Conservation (phyloP, 2,329 filamentous ascomycete species). For the Colletotrichum zoysiae region DNA sequence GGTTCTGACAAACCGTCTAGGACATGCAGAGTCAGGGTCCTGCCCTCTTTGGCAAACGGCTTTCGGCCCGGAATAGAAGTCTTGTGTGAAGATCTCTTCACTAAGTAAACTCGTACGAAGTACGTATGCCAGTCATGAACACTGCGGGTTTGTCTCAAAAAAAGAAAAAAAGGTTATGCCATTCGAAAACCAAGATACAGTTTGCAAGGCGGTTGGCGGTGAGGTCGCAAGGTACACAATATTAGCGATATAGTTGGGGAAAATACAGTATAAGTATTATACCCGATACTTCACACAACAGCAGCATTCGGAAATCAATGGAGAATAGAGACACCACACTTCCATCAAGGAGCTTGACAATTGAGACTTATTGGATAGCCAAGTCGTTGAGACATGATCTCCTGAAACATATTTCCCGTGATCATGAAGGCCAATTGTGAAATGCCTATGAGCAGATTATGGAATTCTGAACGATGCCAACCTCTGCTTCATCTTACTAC, state of each 20-base stretch:
- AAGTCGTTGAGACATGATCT: conserved; percentile 11
- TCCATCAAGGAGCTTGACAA: conserved; percentile 6
- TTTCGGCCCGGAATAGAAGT: conserved; percentile 7
- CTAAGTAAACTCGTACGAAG: too few relatives aligned
- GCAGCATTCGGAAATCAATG: background rate
- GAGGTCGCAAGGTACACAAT: too few relatives aligned
- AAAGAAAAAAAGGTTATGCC: background rate
- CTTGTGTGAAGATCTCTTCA: conserved; percentile 30
- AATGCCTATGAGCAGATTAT: background rate
- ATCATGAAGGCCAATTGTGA: background rate
- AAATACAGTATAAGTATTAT: too few relatives aligned
- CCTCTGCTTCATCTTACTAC: conserved; percentile 20
- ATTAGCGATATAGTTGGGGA: background rate
- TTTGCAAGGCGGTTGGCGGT: too few relatives aligned
- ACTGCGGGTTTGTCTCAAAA: background rate
- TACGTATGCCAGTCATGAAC: background rate
- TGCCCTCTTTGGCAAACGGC: conserved; percentile 25
- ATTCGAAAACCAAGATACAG: background rate
- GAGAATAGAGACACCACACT: conserved; percentile 20
- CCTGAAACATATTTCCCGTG: background rate
- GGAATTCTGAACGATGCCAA: background rate
- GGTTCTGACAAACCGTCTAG: conserved; percentile 18
- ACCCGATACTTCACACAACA: too few relatives aligned
- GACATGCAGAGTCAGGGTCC: conserved; percentile 34
- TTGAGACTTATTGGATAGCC: conserved; percentile 12